Percentiles rank a stretch among this genome's conserved stretches.
Conservation (phyloP, 306 rosid species). For the Lathyrus sativus region DNA sequence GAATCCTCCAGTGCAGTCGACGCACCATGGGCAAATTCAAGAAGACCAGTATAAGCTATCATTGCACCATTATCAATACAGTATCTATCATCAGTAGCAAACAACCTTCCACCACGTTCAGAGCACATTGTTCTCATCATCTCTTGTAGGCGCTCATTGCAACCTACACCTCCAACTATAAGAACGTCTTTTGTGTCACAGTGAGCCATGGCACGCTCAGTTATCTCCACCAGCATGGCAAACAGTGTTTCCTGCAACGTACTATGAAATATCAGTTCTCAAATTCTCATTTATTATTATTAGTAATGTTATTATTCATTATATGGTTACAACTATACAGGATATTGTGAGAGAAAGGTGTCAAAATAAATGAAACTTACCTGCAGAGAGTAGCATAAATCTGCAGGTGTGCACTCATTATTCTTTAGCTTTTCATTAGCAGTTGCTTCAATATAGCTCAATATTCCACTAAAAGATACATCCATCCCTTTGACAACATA, state of each 20-base stretch:
- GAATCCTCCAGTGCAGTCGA: slow-evolving; percentile 71
- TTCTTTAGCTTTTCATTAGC: slow-evolving; percentile 75
- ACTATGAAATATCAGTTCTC: slow-evolving; percentile 26
- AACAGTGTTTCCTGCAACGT: slow-evolving; percentile 69
- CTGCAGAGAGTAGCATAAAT: slow-evolving; percentile 93
- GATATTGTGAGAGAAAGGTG: background rate
- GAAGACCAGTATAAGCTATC: slow-evolving; percentile 95
- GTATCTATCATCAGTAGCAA: slow-evolving; percentile 92
- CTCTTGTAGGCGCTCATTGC: slow-evolving; percentile 87
- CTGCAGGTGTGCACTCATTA: slow-evolving; percentile 89
- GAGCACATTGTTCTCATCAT: slow-evolving; percentile 95
- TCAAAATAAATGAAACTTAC: slow-evolving; percentile 39
- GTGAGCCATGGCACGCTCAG: slow-evolving; percentile 96
- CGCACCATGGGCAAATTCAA: slow-evolving; percentile 70
- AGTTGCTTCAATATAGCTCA: slow-evolving; percentile 88
- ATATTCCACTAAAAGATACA: slow-evolving; percentile 86
- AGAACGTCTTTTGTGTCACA: slow-evolving; percentile 89
- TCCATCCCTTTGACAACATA: slow-evolving; percentile 96
- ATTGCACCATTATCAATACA: slow-evolving; percentile 93
- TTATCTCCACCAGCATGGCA: slow-evolving; percentile 97
- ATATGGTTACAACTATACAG: background rate
- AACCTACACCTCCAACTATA: slow-evolving; percentile 93
- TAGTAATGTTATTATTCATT: background rate
- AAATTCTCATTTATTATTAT: background rate
- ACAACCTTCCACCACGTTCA: slow-evolving; percentile 84